Evolutionary conservation across 768 basidiomycete genomes (phyloP).

Genomic region (Leccinum rimulosum): DNA sequence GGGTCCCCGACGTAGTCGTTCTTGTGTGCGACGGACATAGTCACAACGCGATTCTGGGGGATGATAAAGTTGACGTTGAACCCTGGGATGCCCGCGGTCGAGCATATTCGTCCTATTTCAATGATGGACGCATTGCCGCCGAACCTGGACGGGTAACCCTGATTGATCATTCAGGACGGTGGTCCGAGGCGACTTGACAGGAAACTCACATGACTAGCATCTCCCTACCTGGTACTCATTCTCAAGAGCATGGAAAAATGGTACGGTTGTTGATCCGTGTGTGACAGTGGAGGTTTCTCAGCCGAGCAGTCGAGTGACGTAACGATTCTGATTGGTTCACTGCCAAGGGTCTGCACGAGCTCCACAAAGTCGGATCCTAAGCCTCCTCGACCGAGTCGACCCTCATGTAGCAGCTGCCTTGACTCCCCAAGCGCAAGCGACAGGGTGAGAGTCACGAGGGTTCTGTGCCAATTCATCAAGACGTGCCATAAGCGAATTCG

Average conservation of each 20-base stretch:
- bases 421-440: not conserved
- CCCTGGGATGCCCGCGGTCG: not conserved
- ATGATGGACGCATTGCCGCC: not conserved
- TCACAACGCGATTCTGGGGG: too few relatives aligned
- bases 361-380: not conserved
- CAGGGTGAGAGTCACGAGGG: not conserved
- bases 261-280: not conserved
- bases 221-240: not conserved
- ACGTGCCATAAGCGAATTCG: not conserved
- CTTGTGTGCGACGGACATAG: not conserved
- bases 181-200: not conserved
- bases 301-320: not conserved
- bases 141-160: not conserved
- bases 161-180: not conserved
- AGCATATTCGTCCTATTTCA: not conserved
- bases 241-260: not conserved
- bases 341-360: not conserved
- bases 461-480: not conserved
- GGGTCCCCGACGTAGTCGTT: not conserved
- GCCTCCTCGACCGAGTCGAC: too few relatives aligned
- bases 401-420: not conserved
- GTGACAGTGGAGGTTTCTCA: not conserved
- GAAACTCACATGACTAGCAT: not conserved
- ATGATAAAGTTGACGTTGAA: not conserved
- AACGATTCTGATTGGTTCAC: not conserved